phyloP scores from a whole-genome alignment of 2,329 filamentous ascomycete species.

The Arthrinium phaeospermum region DNA sequence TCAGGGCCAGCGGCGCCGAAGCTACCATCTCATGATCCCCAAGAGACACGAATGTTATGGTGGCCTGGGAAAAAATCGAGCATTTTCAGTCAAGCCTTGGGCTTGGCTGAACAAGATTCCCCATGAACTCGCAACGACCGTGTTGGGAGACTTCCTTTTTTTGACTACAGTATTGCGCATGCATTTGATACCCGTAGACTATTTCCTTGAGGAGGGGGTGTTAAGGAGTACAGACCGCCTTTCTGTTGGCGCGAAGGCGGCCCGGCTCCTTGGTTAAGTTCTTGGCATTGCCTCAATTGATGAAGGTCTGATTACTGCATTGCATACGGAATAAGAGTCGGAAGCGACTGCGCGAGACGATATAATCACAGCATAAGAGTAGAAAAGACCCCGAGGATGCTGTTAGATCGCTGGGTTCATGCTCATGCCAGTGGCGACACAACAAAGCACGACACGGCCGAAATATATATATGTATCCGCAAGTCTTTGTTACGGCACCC shows the following conservation, averaged over 20 bases:
- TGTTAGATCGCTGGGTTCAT: not conserved
- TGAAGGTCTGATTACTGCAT: not conserved
- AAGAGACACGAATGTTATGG: not conserved
- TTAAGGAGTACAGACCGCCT: not conserved
- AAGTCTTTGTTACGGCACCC: not conserved
- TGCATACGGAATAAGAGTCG: not conserved
- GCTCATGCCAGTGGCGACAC: not conserved
- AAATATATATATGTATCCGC: not conserved
- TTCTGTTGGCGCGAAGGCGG: not conserved
- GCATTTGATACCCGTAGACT: conserved; percentile 27
- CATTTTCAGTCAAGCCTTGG: not conserved
- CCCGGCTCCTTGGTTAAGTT: not conserved
- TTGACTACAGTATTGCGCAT: conserved; percentile 20
- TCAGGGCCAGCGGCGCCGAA: conserved; percentile 40
- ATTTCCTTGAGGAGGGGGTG: conserved; percentile 9
- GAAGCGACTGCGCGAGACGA: not conserved
- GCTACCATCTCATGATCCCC: conserved; percentile 30
- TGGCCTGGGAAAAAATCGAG: not conserved
- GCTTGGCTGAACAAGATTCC: not conserved
- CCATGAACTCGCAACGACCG: not conserved
- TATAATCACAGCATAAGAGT: not conserved
- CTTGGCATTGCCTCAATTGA: not conserved
- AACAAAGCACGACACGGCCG: not conserved
- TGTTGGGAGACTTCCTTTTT: conserved; percentile 13
- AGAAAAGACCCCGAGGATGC: not conserved